Evolutionary conservation across 768 basidiomycete genomes (phyloP).

Genomic region (Wakefieldia striispora): DNA sequence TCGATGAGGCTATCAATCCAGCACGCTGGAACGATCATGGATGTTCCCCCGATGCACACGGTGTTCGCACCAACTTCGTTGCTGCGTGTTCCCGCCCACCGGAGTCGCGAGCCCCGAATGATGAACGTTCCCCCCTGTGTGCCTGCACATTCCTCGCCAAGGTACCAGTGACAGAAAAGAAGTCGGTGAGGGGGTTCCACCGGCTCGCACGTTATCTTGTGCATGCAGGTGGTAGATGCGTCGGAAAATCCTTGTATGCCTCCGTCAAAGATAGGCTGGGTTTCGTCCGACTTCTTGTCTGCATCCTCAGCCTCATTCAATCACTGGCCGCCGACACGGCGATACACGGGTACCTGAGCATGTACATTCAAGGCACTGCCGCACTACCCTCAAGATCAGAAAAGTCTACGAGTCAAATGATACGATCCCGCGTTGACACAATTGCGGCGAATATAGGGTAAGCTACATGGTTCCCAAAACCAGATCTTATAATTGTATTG

Average conservation of each 20-base stretch:
- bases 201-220: not conserved
- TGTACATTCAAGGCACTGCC: not conserved
- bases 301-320: not conserved
- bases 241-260: not conserved
- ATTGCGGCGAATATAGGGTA: too few relatives aligned
- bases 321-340: not conserved
- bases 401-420: too few relatives aligned
- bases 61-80: too few relatives aligned
- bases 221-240: not conserved
- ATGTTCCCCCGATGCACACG: not conserved
- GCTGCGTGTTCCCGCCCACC: too few relatives aligned
- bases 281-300: not conserved
- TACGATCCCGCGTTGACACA: too few relatives aligned
- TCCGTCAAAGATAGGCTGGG: not conserved
- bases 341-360: not conserved
- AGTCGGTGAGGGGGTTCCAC: too few relatives aligned
- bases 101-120: too few relatives aligned
- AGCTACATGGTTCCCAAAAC: too few relatives aligned
- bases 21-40: too few relatives aligned
- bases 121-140: not conserved
- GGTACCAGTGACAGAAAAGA: not conserved
- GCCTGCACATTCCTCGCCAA: not conserved
- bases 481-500: too few relatives aligned
- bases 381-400: too few relatives aligned
- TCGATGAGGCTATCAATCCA: too few relatives aligned